These are phyloP conservation scores for Blastocrithidia nonstop DNA, from an alignment of 208 protist species.

Conservation along the genomic window DNA sequence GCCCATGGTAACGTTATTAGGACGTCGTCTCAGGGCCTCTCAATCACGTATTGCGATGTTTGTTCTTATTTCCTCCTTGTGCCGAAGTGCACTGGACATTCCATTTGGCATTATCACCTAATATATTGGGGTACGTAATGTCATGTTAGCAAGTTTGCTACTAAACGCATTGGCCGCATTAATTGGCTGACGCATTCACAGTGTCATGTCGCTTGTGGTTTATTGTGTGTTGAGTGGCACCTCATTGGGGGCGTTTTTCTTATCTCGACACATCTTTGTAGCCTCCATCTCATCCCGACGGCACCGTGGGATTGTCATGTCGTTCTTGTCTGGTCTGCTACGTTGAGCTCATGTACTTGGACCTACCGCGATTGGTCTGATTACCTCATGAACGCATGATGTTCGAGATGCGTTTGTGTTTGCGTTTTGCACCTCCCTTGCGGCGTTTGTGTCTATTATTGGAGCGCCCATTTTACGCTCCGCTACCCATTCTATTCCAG, in stretches of 20 bases:
- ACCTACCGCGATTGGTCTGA: conserved; percentile 25
- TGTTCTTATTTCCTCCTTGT: conserved; percentile 31
- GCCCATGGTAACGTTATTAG: conserved; percentile 54
- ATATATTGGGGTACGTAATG: conserved; percentile 35
- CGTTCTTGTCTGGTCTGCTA: conserved; percentile 55
- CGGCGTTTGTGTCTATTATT: conserved; percentile 16
- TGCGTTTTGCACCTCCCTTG: conserved; percentile 10
- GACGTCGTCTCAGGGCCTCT: conserved; percentile 25
- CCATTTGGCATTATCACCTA: conserved; percentile 47
- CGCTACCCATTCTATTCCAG: no score
- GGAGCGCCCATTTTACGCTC: neutral
- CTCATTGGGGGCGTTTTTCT: conserved; percentile 62
- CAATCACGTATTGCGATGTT: conserved; percentile 35
- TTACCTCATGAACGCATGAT: conserved; percentile 20
- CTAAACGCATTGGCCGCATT: conserved; percentile 19
- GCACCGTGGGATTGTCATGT: conserved; percentile 63
- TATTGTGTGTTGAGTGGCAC: conserved; percentile 53
- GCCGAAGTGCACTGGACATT: conserved; percentile 42
- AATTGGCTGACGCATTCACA: conserved; percentile 14
- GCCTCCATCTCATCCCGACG: conserved; percentile 35
- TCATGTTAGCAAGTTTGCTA: conserved; percentile 39
- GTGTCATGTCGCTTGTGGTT: conserved; percentile 7
- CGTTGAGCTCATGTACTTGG: conserved; percentile 66
- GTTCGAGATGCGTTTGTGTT: conserved; percentile 42
- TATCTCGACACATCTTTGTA: conserved; percentile 71